Base-by-base conservation (phyloP, 441 rosid species). In the Erodium texanum region DNA sequence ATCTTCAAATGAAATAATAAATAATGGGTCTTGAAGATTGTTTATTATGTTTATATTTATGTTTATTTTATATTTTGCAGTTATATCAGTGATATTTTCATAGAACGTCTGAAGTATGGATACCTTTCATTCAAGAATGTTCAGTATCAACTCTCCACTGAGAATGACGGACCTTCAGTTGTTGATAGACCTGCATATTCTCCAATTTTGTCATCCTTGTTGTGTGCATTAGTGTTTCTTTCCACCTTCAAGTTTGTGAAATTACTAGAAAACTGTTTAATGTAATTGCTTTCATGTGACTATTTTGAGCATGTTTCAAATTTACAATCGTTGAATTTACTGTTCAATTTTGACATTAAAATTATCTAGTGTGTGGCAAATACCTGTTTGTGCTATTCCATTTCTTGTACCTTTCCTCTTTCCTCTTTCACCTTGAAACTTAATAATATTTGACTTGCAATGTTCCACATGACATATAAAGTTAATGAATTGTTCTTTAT, bases 181-280 rank as follows among this genome's bases (percentile, higher is more conserved):
- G 62, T 58, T 58, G 24, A 24, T 58, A 22, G 62, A 58, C 62
- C 24, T 58, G 62, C 62, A 20, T 19, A 20, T 56, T 56, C 62
- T 56, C 24, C 62, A 56, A 56, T 56, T 56, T 20, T 22, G n/a
- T 56, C 61, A 18, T 54, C 61, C 61, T 54, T 54, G 61, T 52
- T n/a, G n/a, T 52, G 61, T n/a, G 9, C 24, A 56, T 56, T 24
- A 18, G 62, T 20, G 62, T 20, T 58, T 58, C 4, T 6, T 58
- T 22, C 62, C 27, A 58, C 62, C 62, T 58, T 58, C 12, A 22
- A 58, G 62, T 20, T 58, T 58, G 27, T 58, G 24, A 22, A 58
- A 20, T 58, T 58, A 58, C 62, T 10, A 58, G 24, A 22, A 27
- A 27, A 27, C 1, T 20, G 62, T 20, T 20, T 22, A 20, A 23